Evolutionary conservation across 805 yeast species (phyloP).

Genomic region (Wilhelminamyces savonicus): DNA sequence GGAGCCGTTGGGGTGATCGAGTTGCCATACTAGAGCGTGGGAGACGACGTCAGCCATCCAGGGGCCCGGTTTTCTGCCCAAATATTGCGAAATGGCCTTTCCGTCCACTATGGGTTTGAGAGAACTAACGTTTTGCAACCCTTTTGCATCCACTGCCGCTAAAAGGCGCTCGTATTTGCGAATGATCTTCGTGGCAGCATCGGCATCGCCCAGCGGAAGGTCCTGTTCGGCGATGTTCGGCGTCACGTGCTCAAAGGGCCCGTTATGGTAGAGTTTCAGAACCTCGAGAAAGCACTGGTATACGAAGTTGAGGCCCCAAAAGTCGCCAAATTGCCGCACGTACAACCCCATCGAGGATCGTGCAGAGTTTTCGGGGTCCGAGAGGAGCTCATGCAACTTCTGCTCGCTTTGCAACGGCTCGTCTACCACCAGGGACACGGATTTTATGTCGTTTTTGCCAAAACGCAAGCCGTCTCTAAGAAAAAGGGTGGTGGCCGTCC

Average conservation of each 20-base stretch:
- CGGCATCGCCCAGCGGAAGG: neutral
- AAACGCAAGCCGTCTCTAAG: slow-evolving; percentile 67
- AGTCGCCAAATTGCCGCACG: slow-evolving; percentile 47
- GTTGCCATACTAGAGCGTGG: slow-evolving; percentile 64
- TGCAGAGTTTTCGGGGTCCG: slow-evolving; percentile 11
- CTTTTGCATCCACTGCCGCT: slow-evolving; percentile 19
- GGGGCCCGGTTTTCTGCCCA: slow-evolving; percentile 71
- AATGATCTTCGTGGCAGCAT: slow-evolving; percentile 4
- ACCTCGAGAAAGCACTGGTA: slow-evolving; percentile 30
- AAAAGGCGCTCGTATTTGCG: slow-evolving; percentile 27
- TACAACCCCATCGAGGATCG: slow-evolving; percentile 59
- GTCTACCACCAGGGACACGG: slow-evolving; percentile 39
- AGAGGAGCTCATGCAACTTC: slow-evolving; percentile 13
- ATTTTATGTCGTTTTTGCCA: slow-evolving; percentile 50
- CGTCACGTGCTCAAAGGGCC: slow-evolving; percentile 2
- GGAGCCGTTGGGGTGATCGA: slow-evolving; percentile 58
- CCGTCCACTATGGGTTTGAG: slow-evolving; percentile 74
- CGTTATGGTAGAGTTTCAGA: slow-evolving; percentile 4
- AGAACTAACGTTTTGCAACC: slow-evolving; percentile 37
- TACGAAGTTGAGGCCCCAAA: slow-evolving; percentile 42
- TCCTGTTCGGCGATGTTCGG: slow-evolving; percentile 1
- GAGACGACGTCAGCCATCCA: slow-evolving; percentile 66
- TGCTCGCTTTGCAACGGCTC: slow-evolving; percentile 2
- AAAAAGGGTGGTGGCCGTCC: slow-evolving; percentile 30
- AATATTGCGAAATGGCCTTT: slow-evolving; percentile 47